Conservation (phyloP, 2,329 filamentous ascomycete genomes). For the Claviceps monticola region DNA sequence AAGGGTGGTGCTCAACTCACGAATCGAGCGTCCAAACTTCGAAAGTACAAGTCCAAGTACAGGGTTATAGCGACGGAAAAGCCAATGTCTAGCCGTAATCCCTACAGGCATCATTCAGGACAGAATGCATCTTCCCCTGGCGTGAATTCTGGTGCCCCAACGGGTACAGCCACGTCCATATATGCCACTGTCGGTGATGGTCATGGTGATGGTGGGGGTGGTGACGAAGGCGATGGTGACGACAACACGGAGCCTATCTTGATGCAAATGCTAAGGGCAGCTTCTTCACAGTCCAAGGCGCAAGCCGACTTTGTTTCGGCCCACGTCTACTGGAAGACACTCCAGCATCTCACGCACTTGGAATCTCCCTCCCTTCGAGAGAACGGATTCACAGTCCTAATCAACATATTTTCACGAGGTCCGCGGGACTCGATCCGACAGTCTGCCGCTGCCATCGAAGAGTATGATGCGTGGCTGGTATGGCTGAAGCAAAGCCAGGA, state of each 20-base stretch:
- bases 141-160: conserved; percentile 6
- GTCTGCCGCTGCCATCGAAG: conserved; percentile 59
- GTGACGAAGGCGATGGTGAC: conserved; percentile 4
- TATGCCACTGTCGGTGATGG: neutral
- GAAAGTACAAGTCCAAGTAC: conserved; percentile 47
- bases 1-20: conserved; percentile 48
- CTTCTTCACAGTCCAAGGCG: conserved; percentile 61
- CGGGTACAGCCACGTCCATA: neutral
- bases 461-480: conserved; percentile 69
- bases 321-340: conserved; percentile 72
- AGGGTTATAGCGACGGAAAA: conserved; percentile 37
- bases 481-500: conserved; percentile 75
- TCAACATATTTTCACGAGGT: conserved; percentile 61
- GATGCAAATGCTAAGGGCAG: conserved; percentile 61
- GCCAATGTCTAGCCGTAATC: conserved; percentile 43
- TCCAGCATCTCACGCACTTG: conserved; percentile 56
- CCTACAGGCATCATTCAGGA: conserved; percentile 31
- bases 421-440: conserved; percentile 55
- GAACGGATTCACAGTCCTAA: conserved; percentile 55
- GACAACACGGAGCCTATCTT: conserved; percentile 40
- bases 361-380: conserved; percentile 46
- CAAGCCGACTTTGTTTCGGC: conserved; percentile 73
- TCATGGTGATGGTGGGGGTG: neutral
- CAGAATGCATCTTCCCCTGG: conserved; percentile 7
- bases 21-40: conserved; percentile 51